These are phyloP conservation scores for Thyridium curvatum DNA, from an alignment of 2,329 filamentous ascomycete genomes.

Conservation along the genomic window DNA sequence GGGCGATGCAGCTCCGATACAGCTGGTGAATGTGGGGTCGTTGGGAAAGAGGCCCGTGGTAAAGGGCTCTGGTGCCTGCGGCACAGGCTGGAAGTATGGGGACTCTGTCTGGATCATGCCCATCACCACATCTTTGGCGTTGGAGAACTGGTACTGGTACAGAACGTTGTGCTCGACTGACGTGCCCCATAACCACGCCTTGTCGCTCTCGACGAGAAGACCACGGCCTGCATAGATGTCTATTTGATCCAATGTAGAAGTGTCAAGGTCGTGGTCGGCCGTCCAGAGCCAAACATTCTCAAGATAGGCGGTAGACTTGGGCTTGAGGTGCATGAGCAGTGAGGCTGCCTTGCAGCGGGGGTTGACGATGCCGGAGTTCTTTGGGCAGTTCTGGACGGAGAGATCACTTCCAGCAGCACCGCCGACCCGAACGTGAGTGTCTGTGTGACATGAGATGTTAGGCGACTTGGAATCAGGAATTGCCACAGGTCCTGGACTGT, in stretches of 20 bases:
- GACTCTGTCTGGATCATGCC: constrained; percentile 33
- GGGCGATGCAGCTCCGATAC: not conserved
- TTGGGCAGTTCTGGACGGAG: constrained; percentile 53
- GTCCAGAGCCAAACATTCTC: constrained; percentile 60
- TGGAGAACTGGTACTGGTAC: constrained; percentile 40
- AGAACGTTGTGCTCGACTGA: constrained; percentile 39
- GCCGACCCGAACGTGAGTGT: constrained; percentile 68
- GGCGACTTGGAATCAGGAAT: not conserved
- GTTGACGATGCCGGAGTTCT: constrained; percentile 35
- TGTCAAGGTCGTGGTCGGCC: constrained; percentile 48
- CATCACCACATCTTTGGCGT: constrained; percentile 37
- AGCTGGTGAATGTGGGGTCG: constrained; percentile 6
- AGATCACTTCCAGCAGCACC: constrained; percentile 63
- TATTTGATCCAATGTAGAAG: constrained; percentile 19
- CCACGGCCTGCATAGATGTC: constrained; percentile 14
- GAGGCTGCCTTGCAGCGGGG: constrained; percentile 54
- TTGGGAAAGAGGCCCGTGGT: not conserved
- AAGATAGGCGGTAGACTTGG: constrained; percentile 36
- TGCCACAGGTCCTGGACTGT: not conserved
- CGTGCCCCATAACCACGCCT: constrained; percentile 28
- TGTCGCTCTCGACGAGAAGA: constrained; percentile 17
- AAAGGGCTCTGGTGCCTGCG: constrained; percentile 30
- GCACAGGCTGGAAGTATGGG: constrained; percentile 40
- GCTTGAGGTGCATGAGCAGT: constrained; percentile 39
- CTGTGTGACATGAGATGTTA: constrained; percentile 24